These are phyloP conservation scores for Phytophthora rubi DNA, from an alignment of 352 stramenopile genomes.

Conservation along the genomic window DNA sequence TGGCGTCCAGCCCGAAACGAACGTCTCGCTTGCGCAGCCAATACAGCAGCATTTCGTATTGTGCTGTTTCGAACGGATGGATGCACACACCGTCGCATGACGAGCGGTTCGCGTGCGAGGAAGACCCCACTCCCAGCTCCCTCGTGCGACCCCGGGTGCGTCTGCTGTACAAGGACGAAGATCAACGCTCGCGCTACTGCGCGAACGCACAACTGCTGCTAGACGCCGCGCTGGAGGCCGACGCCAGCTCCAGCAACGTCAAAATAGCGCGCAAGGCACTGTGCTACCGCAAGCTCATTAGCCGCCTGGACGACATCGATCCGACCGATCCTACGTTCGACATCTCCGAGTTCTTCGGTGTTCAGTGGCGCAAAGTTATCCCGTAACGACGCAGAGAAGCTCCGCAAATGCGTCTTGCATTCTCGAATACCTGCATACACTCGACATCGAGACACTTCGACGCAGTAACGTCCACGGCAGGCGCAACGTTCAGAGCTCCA, in stretches of 20 bases:
- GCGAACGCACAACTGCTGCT: constrained; percentile 6
- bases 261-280: constrained; percentile 20
- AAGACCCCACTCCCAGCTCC: no score
- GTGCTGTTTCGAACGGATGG: no score
- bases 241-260: not conserved
- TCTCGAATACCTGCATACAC: no score
- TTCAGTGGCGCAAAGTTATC: constrained; percentile 11
- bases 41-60: no score
- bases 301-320: constrained; percentile 11
- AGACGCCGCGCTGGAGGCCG: not conserved
- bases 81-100: no score
- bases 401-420: not conserved
- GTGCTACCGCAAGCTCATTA: constrained; percentile 14
- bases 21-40: no score
- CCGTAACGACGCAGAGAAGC: not conserved
- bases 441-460: no score
- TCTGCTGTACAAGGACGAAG: constrained; percentile 16
- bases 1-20: no score
- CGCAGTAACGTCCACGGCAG: no score
- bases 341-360: constrained; percentile 19
- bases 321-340: constrained; percentile 17
- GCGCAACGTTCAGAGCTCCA: no score
- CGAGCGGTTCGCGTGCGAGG: no score
- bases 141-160: not conserved
- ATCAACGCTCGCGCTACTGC: constrained; percentile 1